Base-by-base conservation (phyloP, 495 filamentous ascomycete species). In the Cercophora newfieldiana region DNA sequence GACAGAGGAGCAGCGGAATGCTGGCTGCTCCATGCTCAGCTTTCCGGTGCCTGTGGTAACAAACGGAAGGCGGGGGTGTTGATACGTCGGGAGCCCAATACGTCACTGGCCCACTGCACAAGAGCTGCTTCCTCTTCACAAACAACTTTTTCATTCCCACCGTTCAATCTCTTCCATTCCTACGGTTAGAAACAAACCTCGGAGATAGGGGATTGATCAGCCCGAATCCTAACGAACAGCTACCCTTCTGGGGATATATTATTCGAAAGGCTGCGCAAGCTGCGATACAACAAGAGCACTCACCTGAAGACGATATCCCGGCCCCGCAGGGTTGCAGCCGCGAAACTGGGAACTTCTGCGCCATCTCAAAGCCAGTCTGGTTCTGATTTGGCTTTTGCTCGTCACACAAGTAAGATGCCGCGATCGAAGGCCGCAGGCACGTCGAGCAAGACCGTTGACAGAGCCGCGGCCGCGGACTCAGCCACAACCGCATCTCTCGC, bases 391-490 rank as follows among this genome's bases (percentile, higher is more conserved):
- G 50, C 16, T 7, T 2, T 6, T 19, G 3, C 50, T 8, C 50
- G 21, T 24, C 24, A 22, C 50, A 53, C 50, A 53, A 53, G 25
- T 1, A 53, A 26, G 22, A 70, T 70, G 70, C 51, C 2, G 10
- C 63, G 64, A 57, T 56, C 47, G 6, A 70, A 66, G 47, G 63
- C 63, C 10, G 65, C 30, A 10, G 58, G 30, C 7, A 29, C 19
- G 51, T 64, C 66, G 61, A 50, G 22, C 65, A 63, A 19, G 37
- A 62, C 49, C 58, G 65, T 59, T 54, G 65, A 58, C 33, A 57
- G 33, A 55, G 28, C 64, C 33, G 66, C 63, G 48, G 54, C 48
- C 24, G 29, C 66, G 50, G 50, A 22, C 48, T 10, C 54, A 59
- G 44, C 44, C 37, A 28, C 44, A 53, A 54, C 18, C 37, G 31